These are phyloP conservation scores for Solanum hybrid DNA, from an alignment of 305 asterid species.

Conservation along the genomic window DNA sequence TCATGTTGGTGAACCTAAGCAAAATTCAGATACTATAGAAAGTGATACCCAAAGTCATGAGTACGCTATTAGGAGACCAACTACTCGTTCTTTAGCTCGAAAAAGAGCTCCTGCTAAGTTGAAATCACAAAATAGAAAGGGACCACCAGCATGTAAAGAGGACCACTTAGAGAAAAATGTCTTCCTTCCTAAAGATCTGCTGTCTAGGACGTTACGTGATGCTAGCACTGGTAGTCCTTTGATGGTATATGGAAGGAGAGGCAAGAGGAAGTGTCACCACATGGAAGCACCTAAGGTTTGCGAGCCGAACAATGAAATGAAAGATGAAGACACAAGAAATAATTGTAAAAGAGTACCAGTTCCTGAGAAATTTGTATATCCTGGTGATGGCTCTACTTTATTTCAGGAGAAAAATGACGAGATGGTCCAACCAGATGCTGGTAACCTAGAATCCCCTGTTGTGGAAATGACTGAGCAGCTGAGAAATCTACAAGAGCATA, in stretches of 20 bases:
- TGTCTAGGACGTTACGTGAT: constrained; percentile 28
- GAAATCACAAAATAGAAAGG: constrained; percentile 24
- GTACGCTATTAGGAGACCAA: constrained; percentile 32
- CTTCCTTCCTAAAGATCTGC: constrained; percentile 30
- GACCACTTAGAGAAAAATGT: constrained; percentile 27
- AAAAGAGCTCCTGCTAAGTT: constrained; percentile 37
- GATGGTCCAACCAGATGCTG: constrained; percentile 29
- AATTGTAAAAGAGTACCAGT: constrained; percentile 27
- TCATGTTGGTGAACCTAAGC: constrained; percentile 34
- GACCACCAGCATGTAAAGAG: constrained; percentile 23
- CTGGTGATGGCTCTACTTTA: constrained; percentile 21
- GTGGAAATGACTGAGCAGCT: too few relatives aligned
- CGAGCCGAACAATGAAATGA: constrained; percentile 24
- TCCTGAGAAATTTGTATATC: constrained; percentile 24
- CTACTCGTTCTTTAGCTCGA: constrained; percentile 38
- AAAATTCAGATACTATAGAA: constrained; percentile 73
- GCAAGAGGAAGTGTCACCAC: constrained; percentile 28
- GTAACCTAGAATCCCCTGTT: neutral
- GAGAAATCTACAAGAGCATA: neutral
- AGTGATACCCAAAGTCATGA: constrained; percentile 51
- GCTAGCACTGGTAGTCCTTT: constrained; percentile 30
- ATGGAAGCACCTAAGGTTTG: constrained; percentile 20
- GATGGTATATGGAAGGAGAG: constrained; percentile 30
- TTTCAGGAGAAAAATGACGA: constrained; percentile 24
- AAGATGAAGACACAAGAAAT: constrained; percentile 26